These are phyloP conservation scores for Gossypium turneri DNA, from an alignment of 345 rosid genomes.

Conservation along the genomic window DNA sequence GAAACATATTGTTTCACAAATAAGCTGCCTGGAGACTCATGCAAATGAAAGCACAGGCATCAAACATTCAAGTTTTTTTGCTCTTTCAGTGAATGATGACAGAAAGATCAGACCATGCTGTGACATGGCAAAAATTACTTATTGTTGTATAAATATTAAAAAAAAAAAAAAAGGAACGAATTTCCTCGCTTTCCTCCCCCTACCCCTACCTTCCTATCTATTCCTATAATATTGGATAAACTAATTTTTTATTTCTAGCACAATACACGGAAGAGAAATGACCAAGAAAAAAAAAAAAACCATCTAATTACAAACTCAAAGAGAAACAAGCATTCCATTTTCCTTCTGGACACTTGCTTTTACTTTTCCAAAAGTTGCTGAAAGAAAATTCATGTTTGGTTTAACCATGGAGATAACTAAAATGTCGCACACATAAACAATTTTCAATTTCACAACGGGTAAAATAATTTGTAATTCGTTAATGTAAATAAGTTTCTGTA, in stretches of 20 bases:
- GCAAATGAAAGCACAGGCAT: neutral
- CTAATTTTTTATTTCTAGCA: neutral
- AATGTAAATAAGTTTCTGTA: neutral
- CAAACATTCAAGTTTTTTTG: neutral
- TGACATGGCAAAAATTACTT: neutral
- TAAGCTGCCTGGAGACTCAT: neutral
- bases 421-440: neutral
- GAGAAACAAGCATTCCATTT: neutral
- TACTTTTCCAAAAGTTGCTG: neutral
- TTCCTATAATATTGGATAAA: neutral
- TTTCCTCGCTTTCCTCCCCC: neutral
- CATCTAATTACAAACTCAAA: neutral
- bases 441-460: neutral
- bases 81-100: neutral
- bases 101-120: neutral
- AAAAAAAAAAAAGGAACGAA: neutral
- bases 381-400: conserved; percentile 1
- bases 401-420: neutral
- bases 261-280: neutral
- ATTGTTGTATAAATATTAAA: neutral
- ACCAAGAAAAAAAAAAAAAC: neutral
- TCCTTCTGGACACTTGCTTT: neutral
- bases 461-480: neutral
- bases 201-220: neutral
- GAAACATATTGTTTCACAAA: neutral